Evolutionary conservation across 1,139 yeast genomes (phyloP).

Genomic region (Casaregolazyma suthepensis): DNA sequence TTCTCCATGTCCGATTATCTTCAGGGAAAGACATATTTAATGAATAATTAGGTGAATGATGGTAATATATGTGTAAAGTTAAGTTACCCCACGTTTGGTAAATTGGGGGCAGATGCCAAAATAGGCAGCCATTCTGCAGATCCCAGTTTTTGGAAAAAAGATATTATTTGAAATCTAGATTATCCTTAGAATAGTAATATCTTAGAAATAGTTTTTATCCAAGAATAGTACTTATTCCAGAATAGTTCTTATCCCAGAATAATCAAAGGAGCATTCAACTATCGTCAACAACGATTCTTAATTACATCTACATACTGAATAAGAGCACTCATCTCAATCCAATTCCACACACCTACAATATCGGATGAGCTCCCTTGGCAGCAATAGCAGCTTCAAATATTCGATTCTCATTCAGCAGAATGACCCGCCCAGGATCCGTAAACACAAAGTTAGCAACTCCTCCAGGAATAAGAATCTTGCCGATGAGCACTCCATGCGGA

Average conservation of each 20-base stretch:
- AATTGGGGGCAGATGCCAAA: background rate
- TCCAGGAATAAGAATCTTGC: slow-evolving; percentile 24
- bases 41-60: background rate
- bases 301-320: background rate
- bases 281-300: background rate
- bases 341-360: background rate
- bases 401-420: slow-evolving; percentile 22
- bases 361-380: slow-evolving; percentile 16
- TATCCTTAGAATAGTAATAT: too few species aligned
- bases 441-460: slow-evolving; percentile 25
- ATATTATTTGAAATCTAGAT: too few species aligned
- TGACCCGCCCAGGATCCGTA: slow-evolving; percentile 20
- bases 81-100: background rate
- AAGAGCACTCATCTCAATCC: too few species aligned
- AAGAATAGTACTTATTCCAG: too few species aligned
- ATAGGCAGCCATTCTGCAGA: background rate
- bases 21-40: slow-evolving; percentile 9
- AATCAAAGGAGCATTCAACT: too few species aligned
- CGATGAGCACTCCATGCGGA: slow-evolving; percentile 23
- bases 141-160: too few species aligned
- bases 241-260: too few species aligned
- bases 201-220: too few species aligned
- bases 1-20: slow-evolving; percentile 24
- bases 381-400: slow-evolving; percentile 18
- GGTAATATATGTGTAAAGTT: background rate